These are phyloP conservation scores for Xylariaceae sp. DNA, from an alignment of 2,329 filamentous ascomycete species.

Conservation along the genomic window DNA sequence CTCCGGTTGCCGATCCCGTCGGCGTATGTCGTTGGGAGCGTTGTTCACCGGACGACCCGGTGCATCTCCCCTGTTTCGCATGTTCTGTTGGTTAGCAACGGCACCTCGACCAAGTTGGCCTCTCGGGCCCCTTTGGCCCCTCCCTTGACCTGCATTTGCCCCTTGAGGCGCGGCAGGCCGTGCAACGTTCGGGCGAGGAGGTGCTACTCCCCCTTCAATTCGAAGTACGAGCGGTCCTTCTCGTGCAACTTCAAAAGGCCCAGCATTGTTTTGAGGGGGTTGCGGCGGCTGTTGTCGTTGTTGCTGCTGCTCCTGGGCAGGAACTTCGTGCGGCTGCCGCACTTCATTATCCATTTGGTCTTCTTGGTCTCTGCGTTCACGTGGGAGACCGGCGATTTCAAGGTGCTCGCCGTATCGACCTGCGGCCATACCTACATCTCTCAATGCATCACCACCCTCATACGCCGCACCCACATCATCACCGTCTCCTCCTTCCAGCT, in stretches of 20 bases:
- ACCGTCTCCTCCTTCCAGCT: constrained; percentile 76
- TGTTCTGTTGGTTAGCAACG: constrained; percentile 24
- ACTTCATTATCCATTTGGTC: constrained; percentile 30
- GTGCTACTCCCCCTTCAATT: constrained; percentile 40
- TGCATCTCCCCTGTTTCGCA: constrained; percentile 27
- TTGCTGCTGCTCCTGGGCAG: constrained; percentile 16
- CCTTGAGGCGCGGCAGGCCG: constrained; percentile 19
- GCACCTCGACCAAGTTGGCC: constrained; percentile 20
- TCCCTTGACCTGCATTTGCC: constrained; percentile 28
- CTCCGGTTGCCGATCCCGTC: constrained; percentile 19
- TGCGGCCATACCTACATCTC: constrained; percentile 16
- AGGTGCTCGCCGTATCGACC: constrained; percentile 23
- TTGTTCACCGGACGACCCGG: constrained; percentile 10
- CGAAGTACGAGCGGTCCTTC: constrained; percentile 56
- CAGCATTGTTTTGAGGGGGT: constrained; percentile 21
- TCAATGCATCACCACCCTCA: constrained; percentile 34
- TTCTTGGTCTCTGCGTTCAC: constrained; percentile 26
- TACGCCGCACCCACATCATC: constrained; percentile 46
- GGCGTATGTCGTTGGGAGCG: constrained; percentile 17
- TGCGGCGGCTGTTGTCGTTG: constrained; percentile 19
- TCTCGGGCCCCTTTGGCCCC: constrained; percentile 31
- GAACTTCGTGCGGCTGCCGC: constrained; percentile 17
- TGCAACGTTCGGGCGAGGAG: constrained; percentile 18
- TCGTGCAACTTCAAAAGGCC: constrained; percentile 46
- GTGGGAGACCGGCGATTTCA: constrained; percentile 21